Evolutionary conservation across 257 asterid species (phyloP).

Genomic region (Solanum acaule): DNA sequence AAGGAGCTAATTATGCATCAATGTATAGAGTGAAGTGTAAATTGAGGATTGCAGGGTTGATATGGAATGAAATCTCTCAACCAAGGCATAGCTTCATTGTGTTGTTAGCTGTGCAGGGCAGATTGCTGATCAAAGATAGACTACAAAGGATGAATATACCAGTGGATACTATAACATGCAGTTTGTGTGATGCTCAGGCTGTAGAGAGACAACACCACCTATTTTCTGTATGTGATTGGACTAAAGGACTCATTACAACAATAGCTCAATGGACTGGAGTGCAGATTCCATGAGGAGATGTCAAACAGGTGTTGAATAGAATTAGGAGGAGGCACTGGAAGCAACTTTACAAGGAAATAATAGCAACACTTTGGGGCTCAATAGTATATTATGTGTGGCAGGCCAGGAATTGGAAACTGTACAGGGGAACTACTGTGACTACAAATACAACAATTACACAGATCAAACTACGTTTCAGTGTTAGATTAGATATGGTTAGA

Average conservation of each 20-base stretch:
- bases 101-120: neutral
- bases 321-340: neutral
- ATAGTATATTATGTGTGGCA: neutral
- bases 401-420: neutral
- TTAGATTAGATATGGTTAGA: neutral
- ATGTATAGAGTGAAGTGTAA: neutral
- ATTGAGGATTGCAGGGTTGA: neutral
- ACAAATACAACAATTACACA: neutral
- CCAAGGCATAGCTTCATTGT: neutral
- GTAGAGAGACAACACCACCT: neutral
- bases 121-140: neutral
- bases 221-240: neutral
- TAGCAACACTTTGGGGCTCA: neutral
- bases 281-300: neutral
- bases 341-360: neutral
- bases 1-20: neutral
- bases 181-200: neutral
- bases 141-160: neutral
- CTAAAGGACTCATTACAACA: neutral
- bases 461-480: no score
- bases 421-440: neutral
- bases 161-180: neutral
- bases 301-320: neutral
- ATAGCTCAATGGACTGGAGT: neutral
- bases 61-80: neutral